Conservation (phyloP, 768 basidiomycete genomes). For the Rhodotorula babjevae region DNA sequence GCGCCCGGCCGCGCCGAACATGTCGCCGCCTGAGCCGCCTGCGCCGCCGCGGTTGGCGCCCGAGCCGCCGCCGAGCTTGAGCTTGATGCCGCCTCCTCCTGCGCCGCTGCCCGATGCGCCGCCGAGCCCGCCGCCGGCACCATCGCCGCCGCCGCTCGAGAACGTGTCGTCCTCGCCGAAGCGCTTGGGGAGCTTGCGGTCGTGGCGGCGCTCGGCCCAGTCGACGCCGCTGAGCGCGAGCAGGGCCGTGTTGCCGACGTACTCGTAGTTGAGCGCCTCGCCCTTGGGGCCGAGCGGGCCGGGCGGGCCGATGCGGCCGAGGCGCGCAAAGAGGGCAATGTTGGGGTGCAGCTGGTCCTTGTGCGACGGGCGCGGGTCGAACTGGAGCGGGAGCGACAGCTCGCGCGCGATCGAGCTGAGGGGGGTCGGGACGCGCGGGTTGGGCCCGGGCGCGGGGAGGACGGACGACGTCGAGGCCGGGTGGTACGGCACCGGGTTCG, state of each 20-base stretch:
- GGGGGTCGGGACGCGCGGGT: constrained; percentile 18
- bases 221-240: constrained; percentile 25
- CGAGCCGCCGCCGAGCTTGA: constrained; percentile 22
- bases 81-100: constrained; percentile 21
- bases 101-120: neutral
- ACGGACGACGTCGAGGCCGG: neutral
- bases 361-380: constrained; percentile 12
- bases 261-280: constrained; percentile 36
- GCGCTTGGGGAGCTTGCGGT: constrained; percentile 14
- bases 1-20: neutral
- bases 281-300: constrained; percentile 41
- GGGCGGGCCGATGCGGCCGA: constrained; percentile 41
- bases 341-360: constrained; percentile 19
- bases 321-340: constrained; percentile 36
- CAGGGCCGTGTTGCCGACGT: constrained; percentile 24
- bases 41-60: no score
- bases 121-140: neutral
- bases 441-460: constrained; percentile 21
- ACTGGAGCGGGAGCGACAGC: constrained; percentile 28
- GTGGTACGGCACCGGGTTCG: constrained; percentile 25
- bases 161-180: neutral
- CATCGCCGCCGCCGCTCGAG: neutral
- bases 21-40: neutral
- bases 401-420: constrained; percentile 11
- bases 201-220: constrained; percentile 19